phyloP scores from a whole-genome alignment of 352 stramenopile species.

The Globisporangium echinulatum region DNA sequence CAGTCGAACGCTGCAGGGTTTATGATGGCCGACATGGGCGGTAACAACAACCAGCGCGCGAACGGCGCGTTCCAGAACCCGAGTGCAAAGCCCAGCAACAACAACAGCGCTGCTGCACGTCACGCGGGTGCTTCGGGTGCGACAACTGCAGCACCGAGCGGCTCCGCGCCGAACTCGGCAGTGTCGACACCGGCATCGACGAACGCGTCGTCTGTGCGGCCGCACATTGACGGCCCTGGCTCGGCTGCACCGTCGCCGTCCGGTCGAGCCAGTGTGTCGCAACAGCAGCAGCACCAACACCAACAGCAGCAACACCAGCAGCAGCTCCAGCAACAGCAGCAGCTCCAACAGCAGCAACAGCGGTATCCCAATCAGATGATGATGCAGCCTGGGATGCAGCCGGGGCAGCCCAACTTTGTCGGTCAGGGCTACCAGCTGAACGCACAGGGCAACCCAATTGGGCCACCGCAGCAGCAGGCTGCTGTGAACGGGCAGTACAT shows the following conservation, averaged over 20 bases:
- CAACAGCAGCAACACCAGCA: constrained; percentile 29
- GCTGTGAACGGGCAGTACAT: constrained; percentile 56
- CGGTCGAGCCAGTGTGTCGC: constrained; percentile 7
- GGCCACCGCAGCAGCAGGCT: constrained; percentile 21
- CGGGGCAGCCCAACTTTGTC: constrained; percentile 23
- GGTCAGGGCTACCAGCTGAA: constrained; percentile 63
- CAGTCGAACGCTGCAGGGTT: constrained; percentile 8
- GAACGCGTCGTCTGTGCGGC: constrained; percentile 56
- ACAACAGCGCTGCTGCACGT: constrained; percentile 1
- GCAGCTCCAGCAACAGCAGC: constrained; percentile 33
- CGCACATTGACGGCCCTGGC: constrained; percentile 47
- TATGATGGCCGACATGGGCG: constrained; percentile 13
- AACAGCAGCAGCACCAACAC: constrained; percentile 20
- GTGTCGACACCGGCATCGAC: constrained; percentile 24
- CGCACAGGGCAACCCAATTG: constrained; percentile 24
- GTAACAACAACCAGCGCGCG: constrained; percentile 7
- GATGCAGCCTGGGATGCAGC: constrained; percentile 48
- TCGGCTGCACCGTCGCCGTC: constrained; percentile 15
- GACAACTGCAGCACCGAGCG: constrained; percentile 6
- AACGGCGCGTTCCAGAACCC: constrained; percentile 10
- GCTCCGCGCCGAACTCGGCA: constrained; percentile 12
- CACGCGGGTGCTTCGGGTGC: neutral
- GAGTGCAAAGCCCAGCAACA: constrained; percentile 1
- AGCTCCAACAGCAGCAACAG: constrained; percentile 34
- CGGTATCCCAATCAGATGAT: constrained; percentile 73